These are phyloP conservation scores for Akanthomyces dipterigenus DNA, from an alignment of 2,329 filamentous ascomycete genomes.

Conservation along the genomic window DNA sequence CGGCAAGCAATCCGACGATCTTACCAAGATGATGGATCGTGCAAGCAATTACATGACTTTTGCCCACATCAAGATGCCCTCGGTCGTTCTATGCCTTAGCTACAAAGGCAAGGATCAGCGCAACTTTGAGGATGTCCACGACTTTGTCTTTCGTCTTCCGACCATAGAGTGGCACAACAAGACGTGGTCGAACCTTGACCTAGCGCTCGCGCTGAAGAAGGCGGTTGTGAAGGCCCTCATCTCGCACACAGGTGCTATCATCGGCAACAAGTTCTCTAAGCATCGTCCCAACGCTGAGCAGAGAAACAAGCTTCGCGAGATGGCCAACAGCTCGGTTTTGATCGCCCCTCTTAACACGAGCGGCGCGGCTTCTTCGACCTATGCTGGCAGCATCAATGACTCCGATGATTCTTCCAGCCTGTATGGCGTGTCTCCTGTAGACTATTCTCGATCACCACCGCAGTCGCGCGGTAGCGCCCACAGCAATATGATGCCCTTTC, in stretches of 20 bases:
- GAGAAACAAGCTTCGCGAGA: constrained; percentile 70
- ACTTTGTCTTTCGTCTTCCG: constrained; percentile 94
- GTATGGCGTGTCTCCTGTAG: constrained; percentile 46
- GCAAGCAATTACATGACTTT: constrained; percentile 98
- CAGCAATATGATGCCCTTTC: constrained; percentile 40
- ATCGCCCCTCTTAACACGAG: constrained; percentile 37
- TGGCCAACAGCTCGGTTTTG: constrained; percentile 71
- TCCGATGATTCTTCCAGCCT: constrained; percentile 52
- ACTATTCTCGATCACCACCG: constrained; percentile 54
- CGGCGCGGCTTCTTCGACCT: constrained; percentile 22
- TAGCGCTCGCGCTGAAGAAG: constrained; percentile 87
- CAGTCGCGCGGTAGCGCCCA: constrained; percentile 43
- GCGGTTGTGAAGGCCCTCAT: constrained; percentile 91
- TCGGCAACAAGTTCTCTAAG: constrained; percentile 93
- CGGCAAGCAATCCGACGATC: constrained; percentile 70
- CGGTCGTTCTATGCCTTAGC: constrained; percentile 88
- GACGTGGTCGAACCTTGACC: constrained; percentile 96
- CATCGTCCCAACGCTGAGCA: constrained; percentile 77
- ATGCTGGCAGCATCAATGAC: constrained; percentile 39
- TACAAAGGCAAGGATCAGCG: constrained; percentile 95
- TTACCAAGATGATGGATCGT: constrained; percentile 92
- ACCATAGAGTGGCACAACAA: constrained; percentile 96
- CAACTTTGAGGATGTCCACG: constrained; percentile 93
- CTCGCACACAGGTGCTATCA: constrained; percentile 90
- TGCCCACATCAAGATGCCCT: constrained; percentile 88